Percentiles rank a stretch among this genome's conserved stretches.
phyloP scores from a whole-genome alignment of 2,329 filamentous ascomycete species.

The Tympanopsis confertula region DNA sequence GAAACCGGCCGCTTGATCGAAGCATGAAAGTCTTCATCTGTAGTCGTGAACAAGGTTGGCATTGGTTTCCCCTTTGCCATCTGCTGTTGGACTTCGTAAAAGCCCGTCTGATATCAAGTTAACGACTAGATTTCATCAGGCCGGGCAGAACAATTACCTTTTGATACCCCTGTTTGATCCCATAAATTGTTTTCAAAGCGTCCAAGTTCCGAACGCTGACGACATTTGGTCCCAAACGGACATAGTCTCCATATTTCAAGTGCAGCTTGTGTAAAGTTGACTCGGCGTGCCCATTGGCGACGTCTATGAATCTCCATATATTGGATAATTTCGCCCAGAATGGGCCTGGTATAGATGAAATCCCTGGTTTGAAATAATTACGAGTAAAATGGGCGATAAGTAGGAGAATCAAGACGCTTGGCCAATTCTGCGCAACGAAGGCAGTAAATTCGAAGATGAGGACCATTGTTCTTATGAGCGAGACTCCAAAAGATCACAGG shows the following conservation, averaged over 20 bases:
- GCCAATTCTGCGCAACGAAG: no score
- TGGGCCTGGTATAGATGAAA: not conserved
- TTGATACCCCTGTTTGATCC: not conserved
- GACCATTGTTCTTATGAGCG: no score
- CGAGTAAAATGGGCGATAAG: not conserved
- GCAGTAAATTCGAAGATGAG: no score
- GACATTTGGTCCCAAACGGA: slow-evolving; percentile 9
- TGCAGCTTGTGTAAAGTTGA: slow-evolving; percentile 4
- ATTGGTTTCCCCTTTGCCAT: slow-evolving; percentile 13
- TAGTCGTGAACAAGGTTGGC: slow-evolving; percentile 20
- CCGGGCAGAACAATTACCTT: not conserved
- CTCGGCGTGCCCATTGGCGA: slow-evolving; percentile 2
- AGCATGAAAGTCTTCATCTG: slow-evolving; percentile 25
- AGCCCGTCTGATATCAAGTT: slow-evolving; percentile 11
- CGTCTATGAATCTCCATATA: slow-evolving; percentile 1
- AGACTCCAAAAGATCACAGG: no score
- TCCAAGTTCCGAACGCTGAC: slow-evolving; percentile 10
- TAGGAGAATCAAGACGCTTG: no score
- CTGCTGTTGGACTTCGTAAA: slow-evolving; percentile 15
- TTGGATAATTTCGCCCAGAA: not conserved
- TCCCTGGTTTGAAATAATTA: not conserved
- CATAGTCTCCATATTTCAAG: slow-evolving; percentile 9
- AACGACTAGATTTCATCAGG: no score
- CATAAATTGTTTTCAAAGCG: not conserved
- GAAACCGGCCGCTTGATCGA: slow-evolving; percentile 24